phyloP scores from a whole-genome alignment of 2,329 filamentous ascomycete genomes.

The Scedosporium aurantiacum region DNA sequence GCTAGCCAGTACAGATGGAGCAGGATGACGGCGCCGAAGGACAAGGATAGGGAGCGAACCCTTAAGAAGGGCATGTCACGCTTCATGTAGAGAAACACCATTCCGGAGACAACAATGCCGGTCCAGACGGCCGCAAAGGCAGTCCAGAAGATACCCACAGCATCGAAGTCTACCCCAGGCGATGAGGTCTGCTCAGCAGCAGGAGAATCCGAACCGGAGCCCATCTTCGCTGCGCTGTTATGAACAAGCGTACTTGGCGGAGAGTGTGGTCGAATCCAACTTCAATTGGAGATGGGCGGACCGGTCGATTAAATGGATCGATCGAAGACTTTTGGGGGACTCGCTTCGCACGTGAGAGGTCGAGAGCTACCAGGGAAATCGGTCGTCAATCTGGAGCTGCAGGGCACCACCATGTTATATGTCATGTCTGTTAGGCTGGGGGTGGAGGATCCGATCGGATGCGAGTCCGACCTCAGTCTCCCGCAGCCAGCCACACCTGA shows the following conservation, averaged over 20 bases:
- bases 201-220: not conserved
- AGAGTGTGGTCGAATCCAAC: not conserved
- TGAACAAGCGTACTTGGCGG: not conserved
- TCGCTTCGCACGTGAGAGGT: too few species aligned
- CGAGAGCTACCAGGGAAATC: too few species aligned
- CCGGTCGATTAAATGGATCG: too few species aligned
- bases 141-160: conserved; percentile 29
- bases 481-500: too few species aligned
- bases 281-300: too few species aligned
- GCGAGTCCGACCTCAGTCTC: too few species aligned
- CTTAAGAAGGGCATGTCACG: conserved; percentile 29
- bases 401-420: too few species aligned
- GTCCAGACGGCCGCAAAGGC: conserved; percentile 27
- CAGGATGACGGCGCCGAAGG: conserved; percentile 26
- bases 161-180: conserved; percentile 16
- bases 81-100: conserved; percentile 27
- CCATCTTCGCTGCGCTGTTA: not conserved
- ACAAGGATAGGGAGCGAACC: conserved; percentile 28
- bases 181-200: not conserved
- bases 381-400: too few species aligned
- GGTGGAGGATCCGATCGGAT: too few species aligned
- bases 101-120: conserved; percentile 24
- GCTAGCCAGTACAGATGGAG: conserved; percentile 33
- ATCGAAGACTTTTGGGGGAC: too few species aligned
- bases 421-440: too few species aligned